These are phyloP conservation scores for Neonectria magnoliae DNA, from an alignment of 2,329 filamentous ascomycete genomes.

Conservation along the genomic window DNA sequence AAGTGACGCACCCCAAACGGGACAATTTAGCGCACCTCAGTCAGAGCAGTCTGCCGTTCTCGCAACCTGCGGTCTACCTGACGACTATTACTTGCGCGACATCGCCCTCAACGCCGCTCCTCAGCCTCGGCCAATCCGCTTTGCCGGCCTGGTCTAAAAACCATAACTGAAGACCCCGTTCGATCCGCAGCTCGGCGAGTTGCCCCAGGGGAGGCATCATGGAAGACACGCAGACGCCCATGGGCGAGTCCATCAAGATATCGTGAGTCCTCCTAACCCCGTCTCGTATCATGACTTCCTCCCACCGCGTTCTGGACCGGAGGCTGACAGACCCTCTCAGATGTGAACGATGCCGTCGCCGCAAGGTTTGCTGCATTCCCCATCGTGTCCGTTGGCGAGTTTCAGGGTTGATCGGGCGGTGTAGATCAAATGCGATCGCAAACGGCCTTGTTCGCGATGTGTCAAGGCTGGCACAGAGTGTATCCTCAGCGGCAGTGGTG, in stretches of 20 bases:
- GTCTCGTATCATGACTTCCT: conserved; percentile 7
- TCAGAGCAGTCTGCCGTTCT: background rate
- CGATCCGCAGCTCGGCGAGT: background rate
- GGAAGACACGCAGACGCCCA: conserved; percentile 49
- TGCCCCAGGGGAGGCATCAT: conserved; percentile 27
- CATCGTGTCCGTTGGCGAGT: background rate
- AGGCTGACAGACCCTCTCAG: conserved; percentile 39
- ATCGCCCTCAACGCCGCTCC: conserved; percentile 21
- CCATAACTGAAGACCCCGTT: background rate
- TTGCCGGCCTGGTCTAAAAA: background rate
- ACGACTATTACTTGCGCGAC: conserved; percentile 12
- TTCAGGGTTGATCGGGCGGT: conserved; percentile 20
- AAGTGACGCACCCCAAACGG: conserved; percentile 33
- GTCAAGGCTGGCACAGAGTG: conserved; percentile 53
- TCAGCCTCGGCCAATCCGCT: conserved; percentile 13
- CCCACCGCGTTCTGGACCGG: background rate
- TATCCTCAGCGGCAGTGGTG: conserved; percentile 52
- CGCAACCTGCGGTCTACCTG: conserved; percentile 1
- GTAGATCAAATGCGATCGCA: conserved; percentile 64
- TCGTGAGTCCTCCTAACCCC: conserved; percentile 43
- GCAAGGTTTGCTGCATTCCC: conserved; percentile 49
- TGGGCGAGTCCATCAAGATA: conserved; percentile 50
- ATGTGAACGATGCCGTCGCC: conserved; percentile 55
- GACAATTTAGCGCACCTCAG: conserved; percentile 28
- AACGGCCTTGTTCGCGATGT: conserved; percentile 61